phyloP scores from a whole-genome alignment of 108 stramenopile genomes.

The Skeletonema marinoi region DNA sequence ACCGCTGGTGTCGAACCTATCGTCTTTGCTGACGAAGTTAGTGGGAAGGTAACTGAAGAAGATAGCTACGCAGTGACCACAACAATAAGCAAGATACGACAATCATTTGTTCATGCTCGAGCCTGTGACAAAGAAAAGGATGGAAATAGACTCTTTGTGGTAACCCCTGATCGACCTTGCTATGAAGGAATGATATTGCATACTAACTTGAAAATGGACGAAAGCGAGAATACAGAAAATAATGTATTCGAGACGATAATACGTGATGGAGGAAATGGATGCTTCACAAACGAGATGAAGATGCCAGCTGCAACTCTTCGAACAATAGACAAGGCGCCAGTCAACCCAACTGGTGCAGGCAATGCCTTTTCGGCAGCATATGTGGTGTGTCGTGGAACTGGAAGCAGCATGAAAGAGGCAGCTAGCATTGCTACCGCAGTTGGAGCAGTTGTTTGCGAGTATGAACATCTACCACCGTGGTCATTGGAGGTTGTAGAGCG shows the following conservation, averaged over 20 bases:
- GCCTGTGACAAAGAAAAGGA: neutral
- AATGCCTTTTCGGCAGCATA: constrained; percentile 60
- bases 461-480: constrained; percentile 57
- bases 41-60: constrained; percentile 16
- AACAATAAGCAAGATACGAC: constrained; percentile 9
- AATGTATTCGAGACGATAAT: constrained; percentile 23
- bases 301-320: constrained; percentile 44
- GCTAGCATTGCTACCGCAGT: constrained; percentile 57
- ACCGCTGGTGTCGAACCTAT: constrained; percentile 58
- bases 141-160: constrained; percentile 10
- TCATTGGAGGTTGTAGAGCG: constrained; percentile 43
- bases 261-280: constrained; percentile 47
- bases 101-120: neutral
- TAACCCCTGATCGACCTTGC: constrained; percentile 28
- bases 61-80: constrained; percentile 13
- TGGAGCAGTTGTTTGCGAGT: constrained; percentile 65
- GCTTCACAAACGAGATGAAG: constrained; percentile 15
- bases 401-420: constrained; percentile 25
- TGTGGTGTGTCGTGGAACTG: constrained; percentile 40
- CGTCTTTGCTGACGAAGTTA: constrained; percentile 43
- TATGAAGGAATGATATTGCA: constrained; percentile 23
- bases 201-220: neutral
- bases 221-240: neutral
- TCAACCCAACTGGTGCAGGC: constrained; percentile 69
- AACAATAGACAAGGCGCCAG: constrained; percentile 36